Evolutionary conservation across 257 asterid genomes (phyloP).

Genomic region (Plantago major): DNA sequence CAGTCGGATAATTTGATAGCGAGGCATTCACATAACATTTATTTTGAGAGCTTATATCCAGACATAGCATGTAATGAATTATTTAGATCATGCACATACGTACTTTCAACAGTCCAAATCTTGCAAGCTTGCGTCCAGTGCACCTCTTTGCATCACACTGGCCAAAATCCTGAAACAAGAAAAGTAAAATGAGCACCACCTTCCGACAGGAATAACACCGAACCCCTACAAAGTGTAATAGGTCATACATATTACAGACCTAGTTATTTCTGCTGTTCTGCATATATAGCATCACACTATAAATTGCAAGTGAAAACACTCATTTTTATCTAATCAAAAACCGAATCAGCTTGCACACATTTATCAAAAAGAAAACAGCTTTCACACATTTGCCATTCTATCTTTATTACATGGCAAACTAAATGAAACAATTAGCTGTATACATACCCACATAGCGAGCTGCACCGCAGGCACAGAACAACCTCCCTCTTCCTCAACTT

Average conservation of each 20-base stretch:
- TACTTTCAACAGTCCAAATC: conserved; percentile 87
- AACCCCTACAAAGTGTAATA: background rate
- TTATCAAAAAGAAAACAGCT: background rate
- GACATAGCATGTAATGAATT: background rate
- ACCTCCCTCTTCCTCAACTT: conserved; percentile 46
- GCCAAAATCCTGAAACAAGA: conserved; percentile 70
- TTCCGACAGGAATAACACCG: background rate
- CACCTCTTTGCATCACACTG: conserved; percentile 98
- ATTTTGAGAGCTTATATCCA: too few species aligned
- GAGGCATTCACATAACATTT: too few species aligned
- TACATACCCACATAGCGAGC: conserved; percentile 98
- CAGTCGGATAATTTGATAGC: too few species aligned
- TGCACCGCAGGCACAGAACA: conserved; percentile 57
- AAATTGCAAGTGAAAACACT: background rate
- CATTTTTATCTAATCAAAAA: background rate
- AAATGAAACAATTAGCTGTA: background rate
- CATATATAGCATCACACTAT: background rate
- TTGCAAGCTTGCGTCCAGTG: conserved; percentile 96
- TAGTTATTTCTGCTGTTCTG: too few species aligned
- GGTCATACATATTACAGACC: too few species aligned
- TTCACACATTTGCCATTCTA: background rate
- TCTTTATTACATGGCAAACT: background rate
- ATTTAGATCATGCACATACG: conserved; percentile 38
- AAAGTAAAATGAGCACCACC: conserved; percentile 12
- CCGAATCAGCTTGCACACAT: background rate